Conservation (phyloP, 1,284 basidiomycete species). For the Tylopilus sp. region DNA sequence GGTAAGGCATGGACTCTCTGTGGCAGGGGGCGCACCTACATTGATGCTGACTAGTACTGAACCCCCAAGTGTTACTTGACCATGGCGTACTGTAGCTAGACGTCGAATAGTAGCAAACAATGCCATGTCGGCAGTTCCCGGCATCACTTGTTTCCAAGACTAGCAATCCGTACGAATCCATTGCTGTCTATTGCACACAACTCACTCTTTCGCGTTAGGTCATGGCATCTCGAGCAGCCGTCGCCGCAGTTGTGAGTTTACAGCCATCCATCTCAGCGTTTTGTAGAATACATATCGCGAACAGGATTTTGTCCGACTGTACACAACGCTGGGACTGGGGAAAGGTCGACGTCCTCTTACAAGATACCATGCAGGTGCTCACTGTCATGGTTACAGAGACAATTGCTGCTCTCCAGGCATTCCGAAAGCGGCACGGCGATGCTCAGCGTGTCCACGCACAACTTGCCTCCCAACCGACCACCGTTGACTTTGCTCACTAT, state of each 20-base stretch:
- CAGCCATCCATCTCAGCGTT: background rate
- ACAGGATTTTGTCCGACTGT: constrained; percentile 91
- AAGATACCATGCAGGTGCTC: constrained; percentile 1
- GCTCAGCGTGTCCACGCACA: constrained; percentile 76
- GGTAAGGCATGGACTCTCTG: constrained; percentile 6
- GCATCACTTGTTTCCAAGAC: constrained; percentile 19
- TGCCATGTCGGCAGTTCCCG: constrained; percentile 28
- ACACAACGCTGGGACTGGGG: constrained; percentile 85
- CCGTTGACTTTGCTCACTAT: constrained; percentile 90
- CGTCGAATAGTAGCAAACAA: constrained; percentile 11
- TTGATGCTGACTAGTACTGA: too few species aligned
- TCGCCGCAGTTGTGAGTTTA: constrained; percentile 66
- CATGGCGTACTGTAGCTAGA: too few species aligned
- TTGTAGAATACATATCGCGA: constrained; percentile 12
- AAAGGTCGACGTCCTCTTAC: constrained; percentile 60
- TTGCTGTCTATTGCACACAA: constrained; percentile 1
- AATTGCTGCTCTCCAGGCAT: constrained; percentile 83
- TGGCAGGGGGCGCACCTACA: too few species aligned
- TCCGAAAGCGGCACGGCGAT: constrained; percentile 93
- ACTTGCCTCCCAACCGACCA: constrained; percentile 71
- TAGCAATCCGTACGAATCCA: constrained; percentile 13
- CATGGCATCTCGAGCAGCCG: constrained; percentile 82
- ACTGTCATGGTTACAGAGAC: constrained; percentile 60
- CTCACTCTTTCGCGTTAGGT: constrained; percentile 8
- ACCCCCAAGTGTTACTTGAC: too few species aligned